A percentile compares a stretch with the other conserved stretches of the same genome.
phyloP scores from a whole-genome alignment of 2,329 filamentous ascomycete species.

The Fusarium newnesense region DNA sequence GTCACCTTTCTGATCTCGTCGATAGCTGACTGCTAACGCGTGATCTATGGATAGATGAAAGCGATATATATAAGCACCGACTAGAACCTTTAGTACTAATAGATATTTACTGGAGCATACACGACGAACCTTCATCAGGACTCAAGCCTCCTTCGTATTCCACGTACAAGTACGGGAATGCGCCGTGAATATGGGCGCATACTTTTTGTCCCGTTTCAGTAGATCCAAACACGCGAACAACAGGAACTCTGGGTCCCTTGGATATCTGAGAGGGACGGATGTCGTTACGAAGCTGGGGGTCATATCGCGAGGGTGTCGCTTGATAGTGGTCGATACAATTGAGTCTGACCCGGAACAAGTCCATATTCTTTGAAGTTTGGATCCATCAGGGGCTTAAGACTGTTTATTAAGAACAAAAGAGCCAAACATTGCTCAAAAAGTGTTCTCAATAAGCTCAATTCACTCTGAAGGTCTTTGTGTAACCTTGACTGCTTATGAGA shows the following conservation, averaged over 20 bases:
- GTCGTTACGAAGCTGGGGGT: slow-evolving; percentile 79
- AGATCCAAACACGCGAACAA: slow-evolving; percentile 90
- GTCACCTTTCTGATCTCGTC: slow-evolving; percentile 76
- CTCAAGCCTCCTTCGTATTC: slow-evolving; percentile 80
- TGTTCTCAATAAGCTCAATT: not conserved
- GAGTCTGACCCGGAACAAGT: slow-evolving; percentile 87
- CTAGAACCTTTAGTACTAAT: slow-evolving; percentile 54
- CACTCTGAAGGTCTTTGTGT: not conserved
- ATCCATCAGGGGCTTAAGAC: slow-evolving; percentile 34
- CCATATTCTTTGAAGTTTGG: slow-evolving; percentile 50
- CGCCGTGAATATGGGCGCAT: slow-evolving; percentile 94
- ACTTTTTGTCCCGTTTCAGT: slow-evolving; percentile 96
- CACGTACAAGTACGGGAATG: slow-evolving; percentile 94
- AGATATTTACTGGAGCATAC: not conserved
- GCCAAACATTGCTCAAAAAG: not conserved
- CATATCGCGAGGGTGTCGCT: slow-evolving; percentile 78
- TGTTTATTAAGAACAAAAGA: not conserved
- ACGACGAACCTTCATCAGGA: slow-evolving; percentile 70
- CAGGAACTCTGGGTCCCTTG: slow-evolving; percentile 79
- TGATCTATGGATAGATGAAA: slow-evolving; percentile 91
- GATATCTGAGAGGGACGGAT: slow-evolving; percentile 66
- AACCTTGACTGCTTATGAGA: not conserved
- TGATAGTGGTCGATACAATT: slow-evolving; percentile 98
- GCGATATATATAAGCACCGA: slow-evolving; percentile 78
- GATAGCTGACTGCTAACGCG: slow-evolving; percentile 86